Percentiles rank a stretch among this genome's conserved stretches.
These are phyloP conservation scores for Senecio squalidus DNA, from an alignment of 140 eudicot species.

Conservation along the genomic window DNA sequence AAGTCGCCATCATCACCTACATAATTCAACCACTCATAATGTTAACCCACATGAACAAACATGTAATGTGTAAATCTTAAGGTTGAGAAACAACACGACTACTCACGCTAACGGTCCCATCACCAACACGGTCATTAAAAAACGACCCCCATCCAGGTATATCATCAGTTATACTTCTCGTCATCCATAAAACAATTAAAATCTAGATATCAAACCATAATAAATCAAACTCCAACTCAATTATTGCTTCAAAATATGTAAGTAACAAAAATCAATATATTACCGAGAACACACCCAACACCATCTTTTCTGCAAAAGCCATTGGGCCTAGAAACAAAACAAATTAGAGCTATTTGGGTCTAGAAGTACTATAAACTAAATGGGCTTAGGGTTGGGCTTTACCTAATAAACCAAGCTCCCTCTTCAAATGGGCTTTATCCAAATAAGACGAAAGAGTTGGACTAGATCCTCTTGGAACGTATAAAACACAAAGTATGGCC, in stretches of 20 bases:
- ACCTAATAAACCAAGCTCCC: constrained; percentile 82
- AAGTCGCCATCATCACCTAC: constrained; percentile 85
- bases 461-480: constrained; percentile 35
- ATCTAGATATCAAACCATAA: constrained; percentile 25
- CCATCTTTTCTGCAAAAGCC: constrained; percentile 88
- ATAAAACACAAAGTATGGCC: constrained; percentile 59
- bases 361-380: background rate
- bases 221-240: background rate
- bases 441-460: constrained; percentile 38
- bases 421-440: constrained; percentile 60
- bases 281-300: constrained; percentile 64
- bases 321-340: constrained; percentile 1
- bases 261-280: background rate
- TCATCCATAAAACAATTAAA: constrained; percentile 79
- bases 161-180: constrained; percentile 78
- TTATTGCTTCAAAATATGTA: background rate
- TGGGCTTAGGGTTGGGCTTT: background rate
- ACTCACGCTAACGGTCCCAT: constrained; percentile 89
- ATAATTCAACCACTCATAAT: too few species aligned
- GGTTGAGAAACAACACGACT: background rate
- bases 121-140: constrained; percentile 75
- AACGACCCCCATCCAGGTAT: constrained; percentile 89
- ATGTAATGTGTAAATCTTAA: too few species aligned
- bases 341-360: background rate
- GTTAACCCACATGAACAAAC: too few species aligned